Percentiles rank a stretch among this genome's conserved stretches.
Conservation (phyloP, 2,329 filamentous ascomycete genomes). For the Didymella exigua region DNA sequence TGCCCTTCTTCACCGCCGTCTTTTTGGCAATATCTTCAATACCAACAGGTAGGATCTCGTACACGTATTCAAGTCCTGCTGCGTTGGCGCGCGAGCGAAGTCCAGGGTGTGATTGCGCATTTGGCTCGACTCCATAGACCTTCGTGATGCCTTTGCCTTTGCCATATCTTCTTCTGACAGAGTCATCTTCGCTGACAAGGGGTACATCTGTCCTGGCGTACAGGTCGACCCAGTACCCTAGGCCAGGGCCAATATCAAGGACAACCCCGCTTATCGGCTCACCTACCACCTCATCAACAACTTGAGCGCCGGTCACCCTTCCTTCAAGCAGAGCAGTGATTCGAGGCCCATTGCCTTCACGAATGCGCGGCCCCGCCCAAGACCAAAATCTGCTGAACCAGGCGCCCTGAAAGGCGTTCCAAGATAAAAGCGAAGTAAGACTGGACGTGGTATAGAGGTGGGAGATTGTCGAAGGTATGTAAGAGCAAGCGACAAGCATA, state of each 20-base stretch:
- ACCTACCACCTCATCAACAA: slow-evolving; percentile 13
- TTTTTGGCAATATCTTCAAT: slow-evolving; percentile 19
- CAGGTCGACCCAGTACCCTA: slow-evolving; percentile 26
- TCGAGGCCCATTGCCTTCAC: slow-evolving; percentile 16
- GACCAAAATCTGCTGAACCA: slow-evolving; percentile 26
- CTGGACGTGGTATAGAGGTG: slow-evolving; percentile 10
- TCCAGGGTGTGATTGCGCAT: slow-evolving; percentile 9
- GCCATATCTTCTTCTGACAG: not conserved
- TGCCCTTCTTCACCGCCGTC: slow-evolving; percentile 19
- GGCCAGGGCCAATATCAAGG: slow-evolving; percentile 24
- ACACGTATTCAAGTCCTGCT: slow-evolving; percentile 17
- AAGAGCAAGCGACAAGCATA: slow-evolving; percentile 16
- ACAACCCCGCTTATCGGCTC: slow-evolving; percentile 21
- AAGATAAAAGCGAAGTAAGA: slow-evolving; percentile 9
- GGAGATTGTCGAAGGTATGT: slow-evolving; percentile 11
- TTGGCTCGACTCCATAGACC: slow-evolving; percentile 26
- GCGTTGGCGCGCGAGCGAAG: slow-evolving; percentile 12
- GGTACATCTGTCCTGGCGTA: slow-evolving; percentile 15
- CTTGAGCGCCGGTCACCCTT: slow-evolving; percentile 14
- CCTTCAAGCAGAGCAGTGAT: slow-evolving; percentile 26
- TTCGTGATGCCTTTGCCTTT: slow-evolving; percentile 11
- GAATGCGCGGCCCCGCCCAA: slow-evolving; percentile 17
- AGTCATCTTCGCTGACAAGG: not conserved
- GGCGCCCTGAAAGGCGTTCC: slow-evolving; percentile 16
- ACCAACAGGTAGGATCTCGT: slow-evolving; percentile 22